Evolutionary conservation across 495 filamentous ascomycete species (phyloP).

Genomic region (Aspergillus haitiensis): DNA sequence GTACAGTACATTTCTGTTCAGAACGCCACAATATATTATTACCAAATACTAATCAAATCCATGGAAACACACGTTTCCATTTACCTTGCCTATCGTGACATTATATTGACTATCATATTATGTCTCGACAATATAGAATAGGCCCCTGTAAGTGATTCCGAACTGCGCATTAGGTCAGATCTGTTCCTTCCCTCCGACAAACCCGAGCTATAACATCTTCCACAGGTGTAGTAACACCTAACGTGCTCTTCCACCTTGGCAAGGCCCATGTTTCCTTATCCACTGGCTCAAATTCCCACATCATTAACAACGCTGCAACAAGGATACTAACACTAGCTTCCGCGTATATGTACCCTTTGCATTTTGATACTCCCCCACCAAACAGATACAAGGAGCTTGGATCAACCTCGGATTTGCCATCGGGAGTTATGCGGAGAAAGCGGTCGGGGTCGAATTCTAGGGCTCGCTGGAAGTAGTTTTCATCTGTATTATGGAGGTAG

Average conservation of each 20-base stretch:
- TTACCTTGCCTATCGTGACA: too few species aligned
- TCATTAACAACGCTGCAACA: neutral
- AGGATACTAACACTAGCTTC: neutral
- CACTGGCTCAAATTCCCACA: neutral
- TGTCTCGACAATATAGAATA: too few species aligned
- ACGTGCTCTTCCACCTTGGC: neutral
- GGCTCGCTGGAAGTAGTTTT: neutral
- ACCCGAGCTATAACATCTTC: neutral
- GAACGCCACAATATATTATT: too few species aligned
- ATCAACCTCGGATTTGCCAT: neutral
- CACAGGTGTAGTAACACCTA: neutral
- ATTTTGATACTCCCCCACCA: neutral
- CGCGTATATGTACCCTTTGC: neutral
- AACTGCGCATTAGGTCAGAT: neutral
- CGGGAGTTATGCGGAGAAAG: neutral
- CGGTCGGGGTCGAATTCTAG: neutral
- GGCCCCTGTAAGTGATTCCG: neutral
- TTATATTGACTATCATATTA: too few species aligned
- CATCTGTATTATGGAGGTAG: neutral
- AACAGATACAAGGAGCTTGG: neutral
- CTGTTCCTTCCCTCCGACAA: too few species aligned
- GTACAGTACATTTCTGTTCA: too few species aligned
- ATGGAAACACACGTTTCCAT: too few species aligned
- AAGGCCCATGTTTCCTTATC: neutral
- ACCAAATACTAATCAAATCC: too few species aligned